Evolutionary conservation across 163 green algal species (phyloP), one percentile per base, ranked within the genome.

Genomic region (Chloroidium sp.): DNA sequence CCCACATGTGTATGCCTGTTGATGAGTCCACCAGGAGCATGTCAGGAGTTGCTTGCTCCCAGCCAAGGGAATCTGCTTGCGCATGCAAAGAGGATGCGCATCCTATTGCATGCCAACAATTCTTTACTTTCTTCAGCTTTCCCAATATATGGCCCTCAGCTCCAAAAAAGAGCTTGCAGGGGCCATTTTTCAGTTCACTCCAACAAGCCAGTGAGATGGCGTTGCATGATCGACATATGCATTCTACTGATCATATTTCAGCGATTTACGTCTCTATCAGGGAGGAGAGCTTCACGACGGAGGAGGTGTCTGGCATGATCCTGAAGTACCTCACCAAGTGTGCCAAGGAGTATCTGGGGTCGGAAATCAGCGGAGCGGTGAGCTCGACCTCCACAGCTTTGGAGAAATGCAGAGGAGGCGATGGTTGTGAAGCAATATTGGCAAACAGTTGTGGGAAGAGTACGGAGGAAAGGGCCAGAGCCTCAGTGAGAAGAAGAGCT

Each of bases 361-460:
- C 75, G 1, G 12, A 57, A 8, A 75, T 89, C 4, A 75, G 81
- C 1, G 76, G 69, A 59, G 85, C 79, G 3, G 84, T 93, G 3
- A 84, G 36, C 36, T 36, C 36, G 36, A 36, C 36, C 36, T 36
- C 36, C 36, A 36, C 36, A 36, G 36, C 36, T 36, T 36, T 36
- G 36, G 36, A 36, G 36, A 36, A 36, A 36, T 36, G 36, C 36
- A 36, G 36, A 36, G 36, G 36, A 36, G 36, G 36, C 36, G 36
- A 36, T 36, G 36, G 36, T 36, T 36, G 36, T 36, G 36, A 36
- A 36, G 36, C 36, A 36, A 36, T 36, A 36, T 36, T 36, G 36
- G 36, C 36, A 36, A 36, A 36, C 36, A 36, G 36, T 36, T 36
- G 36, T 36, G 36, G 36, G 36, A 36, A 36, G 36, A 36, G 36